These are phyloP conservation scores for Fistulinella prunicolor DNA, from an alignment of 768 basidiomycete genomes.

Conservation along the genomic window DNA sequence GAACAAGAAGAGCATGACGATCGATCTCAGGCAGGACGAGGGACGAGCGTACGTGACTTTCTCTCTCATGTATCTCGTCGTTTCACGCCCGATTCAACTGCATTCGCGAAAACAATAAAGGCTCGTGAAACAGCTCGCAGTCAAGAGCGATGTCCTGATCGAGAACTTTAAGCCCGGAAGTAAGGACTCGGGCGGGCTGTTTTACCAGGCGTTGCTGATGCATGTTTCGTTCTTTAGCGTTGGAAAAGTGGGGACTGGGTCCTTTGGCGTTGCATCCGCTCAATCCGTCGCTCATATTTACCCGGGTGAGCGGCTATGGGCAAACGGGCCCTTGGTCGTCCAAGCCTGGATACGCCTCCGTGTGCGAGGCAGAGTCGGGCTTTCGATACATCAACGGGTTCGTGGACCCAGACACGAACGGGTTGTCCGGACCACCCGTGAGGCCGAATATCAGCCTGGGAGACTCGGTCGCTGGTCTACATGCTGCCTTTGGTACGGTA, in stretches of 20 bases:
- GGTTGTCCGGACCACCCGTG: slow-evolving; percentile 58
- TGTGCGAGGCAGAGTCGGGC: slow-evolving; percentile 74
- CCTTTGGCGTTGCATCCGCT: slow-evolving; percentile 58
- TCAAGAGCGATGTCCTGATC: slow-evolving; percentile 62
- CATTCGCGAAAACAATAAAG: no score
- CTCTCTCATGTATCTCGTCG: neutral
- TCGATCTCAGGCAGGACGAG: slow-evolving; percentile 57
- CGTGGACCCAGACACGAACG: slow-evolving; percentile 50
- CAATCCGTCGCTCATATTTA: slow-evolving; percentile 87
- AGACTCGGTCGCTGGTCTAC: slow-evolving; percentile 68
- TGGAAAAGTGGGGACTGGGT: slow-evolving; percentile 68
- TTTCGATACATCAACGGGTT: slow-evolving; percentile 73
- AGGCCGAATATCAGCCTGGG: slow-evolving; percentile 72
- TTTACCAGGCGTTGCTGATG: neutral
- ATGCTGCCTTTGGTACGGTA: slow-evolving; percentile 73
- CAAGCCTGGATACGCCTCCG: slow-evolving; percentile 69
- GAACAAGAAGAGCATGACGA: slow-evolving; percentile 73
- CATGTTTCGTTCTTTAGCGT: slow-evolving; percentile 38
- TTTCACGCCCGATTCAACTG: no score
- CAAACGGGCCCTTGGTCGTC: slow-evolving; percentile 73
- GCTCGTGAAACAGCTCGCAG: slow-evolving; percentile 57
- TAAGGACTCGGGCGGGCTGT: slow-evolving; percentile 28
- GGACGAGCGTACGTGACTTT: slow-evolving; percentile 44
- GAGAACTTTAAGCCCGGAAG: slow-evolving; percentile 79
- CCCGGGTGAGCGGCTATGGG: slow-evolving; percentile 77